Evolutionary conservation across 768 basidiomycete genomes (phyloP), one percentile per base, ranked within the genome.

Genomic region (Lactarius trivialis): DNA sequence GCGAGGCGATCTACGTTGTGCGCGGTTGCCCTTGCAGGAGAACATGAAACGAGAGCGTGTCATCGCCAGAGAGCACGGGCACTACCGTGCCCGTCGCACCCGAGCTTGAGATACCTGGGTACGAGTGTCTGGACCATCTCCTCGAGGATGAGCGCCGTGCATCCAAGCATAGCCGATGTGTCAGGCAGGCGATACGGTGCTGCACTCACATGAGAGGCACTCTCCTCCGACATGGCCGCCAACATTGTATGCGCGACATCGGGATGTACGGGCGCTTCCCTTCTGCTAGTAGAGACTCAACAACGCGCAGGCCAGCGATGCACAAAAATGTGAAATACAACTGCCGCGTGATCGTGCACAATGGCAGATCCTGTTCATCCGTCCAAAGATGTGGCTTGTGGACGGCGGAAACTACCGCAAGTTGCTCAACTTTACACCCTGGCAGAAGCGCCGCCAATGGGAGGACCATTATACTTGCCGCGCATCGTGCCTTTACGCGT

Each of bases 261-360:
- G 97, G 97, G 67, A 98, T 99, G 97, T 94, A 54, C 58, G 65
- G 52, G 32, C 3, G 41, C 36, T 26, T 32, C 15, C 49, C n/a
- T 33, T 7, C n/a, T n/a, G n/a, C n/a, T 33, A 12, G 21, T 24
- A 21, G n/a, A n/a, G n/a, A n/a, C n/a, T n/a, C n/a, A 24, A 21
- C 3, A 21, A 12, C 36, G 2, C 48, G 30, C 52, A 39, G 96
- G 96, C 96, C 97, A 1, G 83, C 98, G 58, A 82, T 88, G 2
- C 97, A 99, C 81, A 98, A 98, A 81, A 98, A 97, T 71, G 93
- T 94, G 53, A 95, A 89, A 66, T 98, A 98, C 77, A 99, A 99
- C 71, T 97, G 93, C 73, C 88, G 97, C 21, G 80, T 98, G 39
- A 87, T 98, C 72, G 84, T 95, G 49, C 82, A 93, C 70, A 80